Percentiles rank a stretch among this genome's conserved stretches.
phyloP scores from a whole-genome alignment of 2,329 filamentous ascomycete species.

The Boeremia lycopersici region DNA sequence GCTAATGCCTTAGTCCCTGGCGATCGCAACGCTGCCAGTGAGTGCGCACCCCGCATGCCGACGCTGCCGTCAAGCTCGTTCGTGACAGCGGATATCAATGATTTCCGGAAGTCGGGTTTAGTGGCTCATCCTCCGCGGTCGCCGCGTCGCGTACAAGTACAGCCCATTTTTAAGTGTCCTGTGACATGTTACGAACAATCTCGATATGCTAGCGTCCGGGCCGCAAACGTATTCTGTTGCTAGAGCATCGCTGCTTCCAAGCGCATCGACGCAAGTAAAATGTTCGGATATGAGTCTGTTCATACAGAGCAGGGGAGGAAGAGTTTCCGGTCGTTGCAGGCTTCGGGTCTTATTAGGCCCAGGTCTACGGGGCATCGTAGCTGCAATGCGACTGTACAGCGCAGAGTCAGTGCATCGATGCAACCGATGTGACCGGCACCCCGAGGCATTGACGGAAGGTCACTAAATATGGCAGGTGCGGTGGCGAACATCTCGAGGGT shows the following conservation, averaged over 20 bases:
- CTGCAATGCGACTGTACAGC: neutral
- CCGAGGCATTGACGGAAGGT: conserved; percentile 3
- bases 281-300: neutral
- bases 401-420: conserved; percentile 7
- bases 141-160: neutral
- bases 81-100: neutral
- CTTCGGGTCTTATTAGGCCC: neutral
- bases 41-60: neutral
- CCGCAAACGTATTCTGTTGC: conserved; percentile 1
- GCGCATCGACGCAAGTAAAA: conserved; percentile 1
- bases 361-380: neutral
- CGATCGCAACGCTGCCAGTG: neutral
- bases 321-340: neutral
- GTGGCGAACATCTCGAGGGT: conserved; percentile 12
- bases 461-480: conserved; percentile 8
- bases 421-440: neutral
- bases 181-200: neutral
- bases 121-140: neutral
- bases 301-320: neutral
- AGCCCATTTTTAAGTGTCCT: neutral
- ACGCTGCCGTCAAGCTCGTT: neutral
- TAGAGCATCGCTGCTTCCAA: neutral
- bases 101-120: neutral
- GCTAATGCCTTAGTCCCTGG: neutral
- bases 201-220: neutral